Evolutionary conservation across 2,329 filamentous ascomycete species (phyloP).

Genomic region (Pseudomassariella vexata): DNA sequence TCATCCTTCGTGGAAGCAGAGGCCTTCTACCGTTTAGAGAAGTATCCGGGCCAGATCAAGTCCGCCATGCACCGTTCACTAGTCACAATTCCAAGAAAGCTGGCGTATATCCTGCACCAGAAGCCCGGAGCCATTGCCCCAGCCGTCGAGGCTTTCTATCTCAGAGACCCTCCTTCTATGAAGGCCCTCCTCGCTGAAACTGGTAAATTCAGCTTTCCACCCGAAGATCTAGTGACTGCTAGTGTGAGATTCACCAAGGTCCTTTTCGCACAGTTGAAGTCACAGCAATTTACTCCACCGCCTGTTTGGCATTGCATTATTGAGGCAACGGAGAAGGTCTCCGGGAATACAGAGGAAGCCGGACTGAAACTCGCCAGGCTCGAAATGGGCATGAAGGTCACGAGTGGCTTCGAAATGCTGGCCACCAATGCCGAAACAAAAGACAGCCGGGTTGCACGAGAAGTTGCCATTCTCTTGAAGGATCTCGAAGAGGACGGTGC

Average conservation of each 20-base stretch:
- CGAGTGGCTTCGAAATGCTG: constrained; percentile 88
- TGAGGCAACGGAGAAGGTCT: constrained; percentile 19
- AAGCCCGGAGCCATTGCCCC: constrained; percentile 73
- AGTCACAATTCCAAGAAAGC: constrained; percentile 70
- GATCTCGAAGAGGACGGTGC: constrained; percentile 71
- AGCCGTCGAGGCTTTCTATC: constrained; percentile 86
- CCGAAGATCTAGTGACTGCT: constrained; percentile 71
- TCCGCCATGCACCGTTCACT: constrained; percentile 71
- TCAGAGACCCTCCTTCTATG: constrained; percentile 74
- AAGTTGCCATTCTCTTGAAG: constrained; percentile 70
- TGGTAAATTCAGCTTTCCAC: constrained; percentile 58
- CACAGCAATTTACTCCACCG: constrained; percentile 72
- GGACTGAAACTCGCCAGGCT: constrained; percentile 31
- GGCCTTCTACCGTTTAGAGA: constrained; percentile 81
- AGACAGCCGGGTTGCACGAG: constrained; percentile 63
- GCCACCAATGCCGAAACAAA: constrained; percentile 60
- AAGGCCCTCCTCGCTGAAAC: constrained; percentile 58
- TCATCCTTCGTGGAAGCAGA: constrained; percentile 76
- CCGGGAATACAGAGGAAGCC: constrained; percentile 12
- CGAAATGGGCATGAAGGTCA: constrained; percentile 82
- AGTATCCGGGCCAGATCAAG: constrained; percentile 72
- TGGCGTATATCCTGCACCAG: constrained; percentile 73
- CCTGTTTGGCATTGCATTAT: constrained; percentile 40
- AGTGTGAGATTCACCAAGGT: constrained; percentile 82
- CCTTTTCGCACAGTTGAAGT: constrained; percentile 83